Conservation (phyloP, 2,329 filamentous ascomycete species). For the Ceratocystis variospora region DNA sequence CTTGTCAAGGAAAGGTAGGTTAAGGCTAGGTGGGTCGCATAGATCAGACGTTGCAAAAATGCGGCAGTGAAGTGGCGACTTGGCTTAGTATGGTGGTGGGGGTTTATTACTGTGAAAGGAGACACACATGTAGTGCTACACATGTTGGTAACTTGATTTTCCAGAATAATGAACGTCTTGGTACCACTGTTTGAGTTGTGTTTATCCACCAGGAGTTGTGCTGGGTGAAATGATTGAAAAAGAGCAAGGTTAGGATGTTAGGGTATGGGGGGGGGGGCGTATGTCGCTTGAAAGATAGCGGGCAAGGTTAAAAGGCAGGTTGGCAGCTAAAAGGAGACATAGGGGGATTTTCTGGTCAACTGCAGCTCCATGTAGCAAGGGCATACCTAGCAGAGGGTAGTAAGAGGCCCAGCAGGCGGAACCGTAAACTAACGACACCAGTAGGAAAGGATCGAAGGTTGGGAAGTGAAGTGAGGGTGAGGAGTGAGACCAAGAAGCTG, state of each 20-base stretch:
- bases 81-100: not conserved
- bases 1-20: not conserved
- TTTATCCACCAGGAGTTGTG: not conserved
- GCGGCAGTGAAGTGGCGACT: conserved; percentile 4
- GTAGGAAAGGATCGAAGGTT: not conserved
- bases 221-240: not conserved
- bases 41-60: not conserved
- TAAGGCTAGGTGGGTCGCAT: not conserved
- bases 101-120: not conserved
- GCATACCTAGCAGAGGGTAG: not conserved
- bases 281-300: not conserved
- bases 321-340: not conserved
- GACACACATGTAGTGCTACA: not conserved
- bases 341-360: not conserved
- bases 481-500: not conserved
- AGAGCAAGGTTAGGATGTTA: not conserved
- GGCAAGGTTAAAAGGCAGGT: not conserved
- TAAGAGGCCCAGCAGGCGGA: not conserved
- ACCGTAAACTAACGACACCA: not conserved
- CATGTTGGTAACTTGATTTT: not conserved
- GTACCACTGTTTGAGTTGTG: not conserved
- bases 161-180: not conserved
- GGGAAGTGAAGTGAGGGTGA: not conserved
- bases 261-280: not conserved
- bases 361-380: not conserved